Percentiles rank a stretch among this genome's conserved stretches.
Conservation (phyloP, 2,329 filamentous ascomycete genomes). For the Fusarium papillatum region DNA sequence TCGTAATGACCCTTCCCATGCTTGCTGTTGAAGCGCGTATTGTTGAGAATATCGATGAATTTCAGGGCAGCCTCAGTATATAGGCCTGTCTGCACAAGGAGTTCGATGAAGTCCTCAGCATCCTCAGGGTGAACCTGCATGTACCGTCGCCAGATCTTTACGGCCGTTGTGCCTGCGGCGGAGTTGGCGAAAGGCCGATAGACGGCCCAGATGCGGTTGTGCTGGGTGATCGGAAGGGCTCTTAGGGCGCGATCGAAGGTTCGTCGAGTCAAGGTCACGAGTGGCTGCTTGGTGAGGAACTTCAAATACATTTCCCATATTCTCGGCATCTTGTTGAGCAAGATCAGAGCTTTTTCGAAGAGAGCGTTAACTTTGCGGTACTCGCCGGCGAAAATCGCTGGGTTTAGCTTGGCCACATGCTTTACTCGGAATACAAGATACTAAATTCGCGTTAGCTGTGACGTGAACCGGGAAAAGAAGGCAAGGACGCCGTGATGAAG, state of each 20-base stretch:
- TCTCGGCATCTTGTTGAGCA: slow-evolving; percentile 98
- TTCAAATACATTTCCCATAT: slow-evolving; percentile 99
- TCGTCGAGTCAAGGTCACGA: slow-evolving; percentile 86
- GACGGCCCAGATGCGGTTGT: slow-evolving; percentile 94
- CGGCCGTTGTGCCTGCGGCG: slow-evolving; percentile 88
- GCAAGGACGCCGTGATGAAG: not conserved
- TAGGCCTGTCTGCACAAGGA: slow-evolving; percentile 83
- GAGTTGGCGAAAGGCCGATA: slow-evolving; percentile 94
- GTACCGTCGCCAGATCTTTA: slow-evolving; percentile 95
- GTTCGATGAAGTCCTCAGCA: slow-evolving; percentile 93
- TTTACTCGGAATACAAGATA: slow-evolving; percentile 89
- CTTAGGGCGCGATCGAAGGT: slow-evolving; percentile 94
- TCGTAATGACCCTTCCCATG: slow-evolving; percentile 96
- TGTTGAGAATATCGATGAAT: slow-evolving; percentile 94
- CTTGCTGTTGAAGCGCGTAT: slow-evolving; percentile 91
- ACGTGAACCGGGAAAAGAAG: not conserved
- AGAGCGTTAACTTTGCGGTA: slow-evolving; percentile 95
- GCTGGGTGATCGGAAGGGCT: slow-evolving; percentile 93
- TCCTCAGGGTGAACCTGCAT: slow-evolving; percentile 98
- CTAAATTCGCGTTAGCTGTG: slow-evolving; percentile 53
- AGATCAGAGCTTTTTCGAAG: slow-evolving; percentile 91
- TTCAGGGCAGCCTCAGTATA: slow-evolving; percentile 93
- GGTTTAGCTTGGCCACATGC: slow-evolving; percentile 86
- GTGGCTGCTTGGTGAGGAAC: slow-evolving; percentile 92
- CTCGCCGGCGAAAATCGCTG: slow-evolving; percentile 82